Evolutionary conservation across 106 monocot species (phyloP).

Genomic region (Xerophyta viscosa): DNA sequence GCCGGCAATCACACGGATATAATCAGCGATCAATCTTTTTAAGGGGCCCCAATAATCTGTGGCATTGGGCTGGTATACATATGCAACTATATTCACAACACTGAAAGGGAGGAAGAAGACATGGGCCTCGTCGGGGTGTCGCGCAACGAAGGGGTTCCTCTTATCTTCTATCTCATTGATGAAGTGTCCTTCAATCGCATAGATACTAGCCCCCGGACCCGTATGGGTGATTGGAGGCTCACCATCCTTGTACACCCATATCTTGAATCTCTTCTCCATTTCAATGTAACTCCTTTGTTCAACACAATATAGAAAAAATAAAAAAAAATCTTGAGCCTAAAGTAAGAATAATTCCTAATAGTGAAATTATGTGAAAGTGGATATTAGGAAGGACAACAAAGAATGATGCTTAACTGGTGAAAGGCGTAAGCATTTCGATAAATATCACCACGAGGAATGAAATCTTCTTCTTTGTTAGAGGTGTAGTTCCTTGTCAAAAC

Average conservation of each 20-base stretch:
- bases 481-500: slow-evolving; percentile 1
- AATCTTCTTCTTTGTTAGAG: slow-evolving; percentile 12
- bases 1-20: slow-evolving; percentile 18
- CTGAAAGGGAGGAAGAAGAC: slow-evolving; percentile 74
- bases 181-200: slow-evolving; percentile 61
- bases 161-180: slow-evolving; percentile 39
- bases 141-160: slow-evolving; percentile 26
- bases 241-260: slow-evolving; percentile 59
- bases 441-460: slow-evolving; percentile 41
- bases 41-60: not conserved
- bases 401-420: slow-evolving; percentile 10
- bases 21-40: slow-evolving; percentile 1
- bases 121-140: slow-evolving; percentile 41
- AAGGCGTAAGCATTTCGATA: slow-evolving; percentile 63
- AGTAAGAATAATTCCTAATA: too few relatives aligned
- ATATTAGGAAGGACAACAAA: too few relatives aligned
- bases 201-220: slow-evolving; percentile 40
- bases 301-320: not conserved
- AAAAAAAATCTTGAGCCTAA: too few relatives aligned
- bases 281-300: slow-evolving; percentile 64
- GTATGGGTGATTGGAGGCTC: slow-evolving; percentile 62
- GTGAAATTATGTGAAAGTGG: too few relatives aligned
- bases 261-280: slow-evolving; percentile 82
- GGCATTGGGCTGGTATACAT: slow-evolving; percentile 18
- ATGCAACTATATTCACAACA: slow-evolving; percentile 46